A percentile compares a stretch with the other conserved stretches of the same genome.
phyloP scores from a whole-genome alignment of 371 early-diverging fungal genomes.

The Mortierella sp. region DNA sequence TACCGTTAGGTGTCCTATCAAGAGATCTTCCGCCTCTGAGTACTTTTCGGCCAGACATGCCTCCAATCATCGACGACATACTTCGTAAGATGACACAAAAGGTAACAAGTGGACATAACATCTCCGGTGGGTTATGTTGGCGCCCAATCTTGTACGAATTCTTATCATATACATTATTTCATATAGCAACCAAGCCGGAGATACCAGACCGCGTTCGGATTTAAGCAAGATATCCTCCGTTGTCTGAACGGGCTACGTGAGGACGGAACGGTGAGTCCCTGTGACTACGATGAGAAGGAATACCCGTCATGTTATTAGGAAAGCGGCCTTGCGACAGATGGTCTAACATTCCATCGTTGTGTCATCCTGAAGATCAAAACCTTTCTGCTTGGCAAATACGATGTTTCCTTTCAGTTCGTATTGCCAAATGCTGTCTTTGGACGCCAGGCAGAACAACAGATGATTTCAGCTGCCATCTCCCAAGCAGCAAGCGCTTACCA shows the following conservation, averaged over 20 bases:
- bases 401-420: slow-evolving; percentile 66
- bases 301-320: not conserved
- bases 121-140: not conserved
- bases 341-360: not conserved
- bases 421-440: slow-evolving; percentile 66
- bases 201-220: slow-evolving; percentile 67
- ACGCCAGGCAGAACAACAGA: slow-evolving; percentile 43
- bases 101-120: slow-evolving; percentile 35
- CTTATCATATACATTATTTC: not conserved
- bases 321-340: not conserved
- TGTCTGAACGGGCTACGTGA: slow-evolving; percentile 55
- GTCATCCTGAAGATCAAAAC: slow-evolving; percentile 34
- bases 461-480: slow-evolving; percentile 44
- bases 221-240: slow-evolving; percentile 65
- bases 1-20: slow-evolving; percentile 54
- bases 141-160: not conserved
- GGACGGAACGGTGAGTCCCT: slow-evolving; percentile 21
- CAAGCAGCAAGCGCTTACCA: slow-evolving; percentile 47
- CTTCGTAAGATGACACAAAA: slow-evolving; percentile 69
- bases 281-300: not conserved
- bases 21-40: slow-evolving; percentile 59
- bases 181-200: slow-evolving; percentile 67
- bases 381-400: slow-evolving; percentile 61
- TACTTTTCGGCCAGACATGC: slow-evolving; percentile 59
- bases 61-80: slow-evolving; percentile 58